A percentile compares a stretch with the other conserved stretches of the same genome.
Conservation (phyloP, 495 filamentous ascomycete species). For the Zalerion maritima region DNA sequence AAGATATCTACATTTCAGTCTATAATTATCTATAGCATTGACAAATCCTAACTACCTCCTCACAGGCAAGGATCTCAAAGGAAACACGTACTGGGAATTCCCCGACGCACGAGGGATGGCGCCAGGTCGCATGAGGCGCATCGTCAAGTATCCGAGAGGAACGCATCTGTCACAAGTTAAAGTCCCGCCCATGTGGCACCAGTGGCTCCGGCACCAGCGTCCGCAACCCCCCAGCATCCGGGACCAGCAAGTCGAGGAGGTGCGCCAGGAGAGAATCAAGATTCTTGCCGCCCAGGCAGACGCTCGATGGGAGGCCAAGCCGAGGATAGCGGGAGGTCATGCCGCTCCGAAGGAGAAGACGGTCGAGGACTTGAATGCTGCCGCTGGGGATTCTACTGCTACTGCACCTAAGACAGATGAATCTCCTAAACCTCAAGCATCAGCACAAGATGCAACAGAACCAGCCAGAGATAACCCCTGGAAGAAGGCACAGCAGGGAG, state of each 20-base stretch:
- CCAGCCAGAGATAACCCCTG: constrained; percentile 42
- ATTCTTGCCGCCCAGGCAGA: constrained; percentile 65
- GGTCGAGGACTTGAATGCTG: constrained; percentile 8
- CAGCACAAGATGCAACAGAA: constrained; percentile 11
- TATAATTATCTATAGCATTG: too few relatives aligned
- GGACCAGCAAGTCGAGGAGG: constrained; percentile 60
- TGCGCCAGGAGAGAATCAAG: constrained; percentile 54
- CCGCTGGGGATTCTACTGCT: constrained; percentile 4
- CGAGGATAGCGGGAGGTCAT: constrained; percentile 25
- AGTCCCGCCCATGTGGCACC: constrained; percentile 70
- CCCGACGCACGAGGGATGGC: constrained; percentile 42
- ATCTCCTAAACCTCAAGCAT: constrained; percentile 8
- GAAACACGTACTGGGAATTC: constrained; percentile 95
- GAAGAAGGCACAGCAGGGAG: constrained; percentile 33
- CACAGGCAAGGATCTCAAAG: constrained; percentile 68
- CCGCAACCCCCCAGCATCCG: constrained; percentile 49
- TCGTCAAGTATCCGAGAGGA: constrained; percentile 49
- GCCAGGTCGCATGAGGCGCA: constrained; percentile 37
- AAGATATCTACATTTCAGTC: too few relatives aligned
- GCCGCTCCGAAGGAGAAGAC: constrained; percentile 9
- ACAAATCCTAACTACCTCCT: background rate
- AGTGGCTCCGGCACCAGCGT: constrained; percentile 86
- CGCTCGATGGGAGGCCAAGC: constrained; percentile 70
- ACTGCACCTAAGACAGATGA: constrained; percentile 1
- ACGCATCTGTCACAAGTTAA: constrained; percentile 52